A percentile compares a stretch with the other conserved stretches of the same genome.
These are phyloP conservation scores for Boletus insuetus DNA, from an alignment of 768 basidiomycete genomes.

Conservation along the genomic window DNA sequence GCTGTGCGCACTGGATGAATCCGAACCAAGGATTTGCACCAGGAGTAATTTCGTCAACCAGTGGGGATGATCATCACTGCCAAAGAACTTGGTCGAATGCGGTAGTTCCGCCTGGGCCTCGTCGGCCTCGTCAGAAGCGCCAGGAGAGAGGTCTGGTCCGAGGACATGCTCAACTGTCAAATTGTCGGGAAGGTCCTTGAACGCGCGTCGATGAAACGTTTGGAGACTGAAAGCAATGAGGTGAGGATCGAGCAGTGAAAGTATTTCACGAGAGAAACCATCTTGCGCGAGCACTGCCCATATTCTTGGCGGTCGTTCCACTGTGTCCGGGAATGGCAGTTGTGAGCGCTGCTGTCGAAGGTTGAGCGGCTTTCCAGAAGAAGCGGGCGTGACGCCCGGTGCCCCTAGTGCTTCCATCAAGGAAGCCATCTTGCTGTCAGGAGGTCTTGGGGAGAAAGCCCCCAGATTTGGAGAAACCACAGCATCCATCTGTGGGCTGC, in stretches of 20 bases:
- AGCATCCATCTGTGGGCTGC: constrained; percentile 19
- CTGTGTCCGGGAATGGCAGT: constrained; percentile 13
- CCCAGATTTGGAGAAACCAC: constrained; percentile 42
- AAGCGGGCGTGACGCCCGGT: background rate
- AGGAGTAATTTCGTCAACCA: constrained; percentile 79
- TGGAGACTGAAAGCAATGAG: constrained; percentile 63
- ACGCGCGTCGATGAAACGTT: constrained; percentile 53
- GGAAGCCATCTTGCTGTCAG: constrained; percentile 41
- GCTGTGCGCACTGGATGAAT: constrained; percentile 39
- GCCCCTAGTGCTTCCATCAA: constrained; percentile 45
- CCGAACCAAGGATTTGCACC: constrained; percentile 65
- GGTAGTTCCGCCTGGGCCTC: constrained; percentile 1
- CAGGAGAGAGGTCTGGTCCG: constrained; percentile 24
- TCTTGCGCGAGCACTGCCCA: constrained; percentile 58
- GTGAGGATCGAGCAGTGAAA: constrained; percentile 60
- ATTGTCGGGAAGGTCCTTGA: constrained; percentile 53
- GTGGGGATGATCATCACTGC: constrained; percentile 68
- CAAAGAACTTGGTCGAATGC: constrained; percentile 48
- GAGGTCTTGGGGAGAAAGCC: constrained; percentile 55
- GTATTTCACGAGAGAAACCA: constrained; percentile 65
- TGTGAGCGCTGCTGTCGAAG: constrained; percentile 25
- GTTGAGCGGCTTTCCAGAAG: constrained; percentile 27
- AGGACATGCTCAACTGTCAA: constrained; percentile 47
- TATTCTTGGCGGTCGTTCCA: constrained; percentile 35
- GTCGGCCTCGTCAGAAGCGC: constrained; percentile 3